phyloP scores from a whole-genome alignment of 352 stramenopile species.

The Phytophthora gonapodyides region DNA sequence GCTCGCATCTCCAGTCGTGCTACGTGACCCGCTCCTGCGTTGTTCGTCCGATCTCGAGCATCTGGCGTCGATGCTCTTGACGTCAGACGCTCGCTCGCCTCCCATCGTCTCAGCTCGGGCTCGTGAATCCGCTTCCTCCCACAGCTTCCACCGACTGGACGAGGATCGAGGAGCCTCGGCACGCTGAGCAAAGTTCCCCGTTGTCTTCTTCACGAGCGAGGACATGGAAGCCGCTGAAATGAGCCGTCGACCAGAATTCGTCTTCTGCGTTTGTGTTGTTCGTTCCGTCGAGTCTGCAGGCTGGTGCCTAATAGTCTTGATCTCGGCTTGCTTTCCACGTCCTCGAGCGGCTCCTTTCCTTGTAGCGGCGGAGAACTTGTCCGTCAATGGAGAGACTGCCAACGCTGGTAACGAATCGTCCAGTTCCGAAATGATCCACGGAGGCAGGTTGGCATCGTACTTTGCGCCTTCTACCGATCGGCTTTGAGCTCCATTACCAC shows the following conservation, averaged over 20 bases:
- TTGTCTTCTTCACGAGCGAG: conserved; percentile 27
- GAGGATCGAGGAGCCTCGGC: conserved; percentile 18
- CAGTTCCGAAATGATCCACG: conserved; percentile 66
- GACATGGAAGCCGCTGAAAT: conserved; percentile 26
- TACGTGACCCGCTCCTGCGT: neutral
- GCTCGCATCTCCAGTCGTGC: conserved; percentile 17
- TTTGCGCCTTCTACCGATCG: neutral
- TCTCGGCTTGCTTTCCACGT: conserved; percentile 10
- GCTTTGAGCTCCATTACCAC: too few species aligned
- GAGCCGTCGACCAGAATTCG: conserved; percentile 16
- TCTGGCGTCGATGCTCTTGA: neutral
- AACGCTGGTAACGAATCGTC: conserved; percentile 43
- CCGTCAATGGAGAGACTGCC: conserved; percentile 4
- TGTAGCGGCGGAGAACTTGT: conserved; percentile 21
- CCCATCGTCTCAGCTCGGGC: conserved; percentile 26
- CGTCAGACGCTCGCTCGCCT: conserved; percentile 17
- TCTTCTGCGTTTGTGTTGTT: conserved; percentile 1
- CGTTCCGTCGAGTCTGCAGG: neutral
- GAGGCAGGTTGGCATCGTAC: neutral
- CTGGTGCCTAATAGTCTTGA: conserved; percentile 3
- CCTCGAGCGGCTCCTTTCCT: conserved; percentile 15
- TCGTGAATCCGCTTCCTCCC: conserved; percentile 18
- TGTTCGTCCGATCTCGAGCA: neutral
- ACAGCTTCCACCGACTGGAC: conserved; percentile 34
- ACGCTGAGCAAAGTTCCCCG: neutral